Base-by-base conservation (phyloP, 352 stramenopile genomes). In the Phytophthora sp. region DNA sequence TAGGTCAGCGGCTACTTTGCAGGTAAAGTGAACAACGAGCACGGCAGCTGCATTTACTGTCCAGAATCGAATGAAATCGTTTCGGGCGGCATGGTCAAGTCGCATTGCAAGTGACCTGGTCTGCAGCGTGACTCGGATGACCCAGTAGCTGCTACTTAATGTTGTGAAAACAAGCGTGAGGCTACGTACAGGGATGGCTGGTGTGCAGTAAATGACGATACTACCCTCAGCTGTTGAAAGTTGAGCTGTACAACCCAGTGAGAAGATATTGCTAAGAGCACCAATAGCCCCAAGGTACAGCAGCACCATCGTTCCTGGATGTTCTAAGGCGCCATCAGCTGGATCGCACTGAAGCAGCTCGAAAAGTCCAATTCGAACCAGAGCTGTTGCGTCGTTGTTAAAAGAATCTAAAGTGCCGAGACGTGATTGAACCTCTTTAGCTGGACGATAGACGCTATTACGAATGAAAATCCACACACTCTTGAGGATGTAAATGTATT, bases 241-340 rank as follows among this genome's bases (percentile, higher is more conserved):
- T 23, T 76, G 54, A 1, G 69, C 73, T 0, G 65, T 62, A 31
- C 73, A 82, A 3, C 53, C 55, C 2, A 79, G 58, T 17, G 73
- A 76, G 43, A 82, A 82, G 21, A 78, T 75, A 37, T 82, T 82
- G 60, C 73, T 82, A 1, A 79, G 46, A 26, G 69, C 69, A 1
- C 73, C 73, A 15, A 82, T 50, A 1, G 69, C 66, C 2, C 73
- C 73, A 1, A 82, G 58, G 43, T 82, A 82, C 8, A 82, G 32
- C 37, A 82, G 23, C 3, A 74, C 65, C 54, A 82, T 69, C 0
- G 65, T 77, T 0, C 48, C 60, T 5, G 69, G 62, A 12, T 70
- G 69, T 20, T 75, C 57, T 10, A 82, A 42, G 0, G 70, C 70
- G n/a, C 73, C 73, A 12, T 76, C 46, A 5, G 55, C 39, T 11